Evolutionary conservation across 257 asterid genomes (phyloP).

Genomic region (Solanum pennellii): DNA sequence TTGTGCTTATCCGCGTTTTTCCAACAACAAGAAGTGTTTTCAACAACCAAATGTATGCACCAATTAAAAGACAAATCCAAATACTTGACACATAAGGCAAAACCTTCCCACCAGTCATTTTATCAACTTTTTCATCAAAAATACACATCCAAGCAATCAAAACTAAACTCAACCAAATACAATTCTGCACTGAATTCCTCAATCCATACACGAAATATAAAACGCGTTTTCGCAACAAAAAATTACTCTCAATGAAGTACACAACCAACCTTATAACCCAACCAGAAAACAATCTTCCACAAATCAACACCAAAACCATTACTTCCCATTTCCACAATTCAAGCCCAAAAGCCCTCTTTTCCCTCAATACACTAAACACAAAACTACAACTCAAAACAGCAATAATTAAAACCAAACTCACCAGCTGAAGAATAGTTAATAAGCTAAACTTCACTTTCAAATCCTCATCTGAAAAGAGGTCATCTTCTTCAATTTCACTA

Average conservation of each 20-base stretch:
- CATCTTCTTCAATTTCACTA: slow-evolving; percentile 69
- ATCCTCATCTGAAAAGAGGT: slow-evolving; percentile 73
- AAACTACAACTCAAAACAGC: slow-evolving; percentile 43
- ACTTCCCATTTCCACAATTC: slow-evolving; percentile 81
- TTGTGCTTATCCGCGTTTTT: too few relatives aligned
- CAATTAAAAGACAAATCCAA: slow-evolving; percentile 79
- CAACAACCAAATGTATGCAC: slow-evolving; percentile 67
- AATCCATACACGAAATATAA: slow-evolving; percentile 76
- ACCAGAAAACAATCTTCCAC: slow-evolving; percentile 74
- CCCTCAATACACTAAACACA: slow-evolving; percentile 19
- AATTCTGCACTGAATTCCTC: slow-evolving; percentile 77
- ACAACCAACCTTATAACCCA: slow-evolving; percentile 63
- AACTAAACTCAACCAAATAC: slow-evolving; percentile 71
- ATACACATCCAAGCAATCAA: slow-evolving; percentile 73
- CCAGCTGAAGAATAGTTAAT: slow-evolving; percentile 36
- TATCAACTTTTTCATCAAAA: slow-evolving; percentile 46
- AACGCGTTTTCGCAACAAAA: slow-evolving; percentile 56
- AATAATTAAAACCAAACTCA: slow-evolving; percentile 47
- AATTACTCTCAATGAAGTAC: slow-evolving; percentile 51
- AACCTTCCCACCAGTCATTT: slow-evolving; percentile 21
- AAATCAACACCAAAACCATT: slow-evolving; percentile 63
- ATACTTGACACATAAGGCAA: slow-evolving; percentile 48
- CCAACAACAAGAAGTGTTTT: slow-evolving; percentile 66
- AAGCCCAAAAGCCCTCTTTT: slow-evolving; percentile 14
- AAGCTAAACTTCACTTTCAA: slow-evolving; percentile 45